These are phyloP conservation scores for Oryza glaberrima DNA, from an alignment of 176 grass and related monocot species.

Conservation along the genomic window DNA sequence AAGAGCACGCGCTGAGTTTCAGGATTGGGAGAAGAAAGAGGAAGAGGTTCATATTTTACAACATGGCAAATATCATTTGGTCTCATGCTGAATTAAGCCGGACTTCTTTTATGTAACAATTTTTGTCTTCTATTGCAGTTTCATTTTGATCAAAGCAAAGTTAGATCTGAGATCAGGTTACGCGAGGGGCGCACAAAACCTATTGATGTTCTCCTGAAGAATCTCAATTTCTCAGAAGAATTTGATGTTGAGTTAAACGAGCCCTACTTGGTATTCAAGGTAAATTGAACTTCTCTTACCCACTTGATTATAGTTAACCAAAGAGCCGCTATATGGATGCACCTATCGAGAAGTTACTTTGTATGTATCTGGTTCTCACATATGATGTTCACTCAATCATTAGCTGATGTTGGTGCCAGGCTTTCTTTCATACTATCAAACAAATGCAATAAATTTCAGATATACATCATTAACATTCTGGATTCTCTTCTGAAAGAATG, in stretches of 20 bases:
- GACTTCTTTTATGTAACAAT: conserved; percentile 30
- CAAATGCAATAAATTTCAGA: conserved; percentile 6
- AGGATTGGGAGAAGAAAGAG: conserved; percentile 99
- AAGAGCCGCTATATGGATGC: neutral
- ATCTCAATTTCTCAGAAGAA: conserved; percentile 75
- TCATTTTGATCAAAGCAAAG: conserved; percentile 99
- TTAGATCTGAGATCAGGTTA: conserved; percentile 92
- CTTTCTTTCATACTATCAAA: neutral
- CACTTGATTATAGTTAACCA: conserved; percentile 8
- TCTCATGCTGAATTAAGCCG: conserved; percentile 23
- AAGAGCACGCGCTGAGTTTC: conserved; percentile 90
- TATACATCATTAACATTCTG: neutral
- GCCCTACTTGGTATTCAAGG: conserved; percentile 97
- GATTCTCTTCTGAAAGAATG: neutral
- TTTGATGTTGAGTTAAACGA: conserved; percentile 95
- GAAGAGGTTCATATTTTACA: conserved; percentile 76
- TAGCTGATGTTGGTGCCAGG: neutral
- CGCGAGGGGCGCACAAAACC: conserved; percentile 92
- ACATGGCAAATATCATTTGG: conserved; percentile 3
- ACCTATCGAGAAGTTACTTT: neutral
- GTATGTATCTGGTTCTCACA: conserved; percentile 9
- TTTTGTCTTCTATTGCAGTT: conserved; percentile 60
- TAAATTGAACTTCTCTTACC: conserved; percentile 29
- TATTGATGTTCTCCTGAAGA: conserved; percentile 96
- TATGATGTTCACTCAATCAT: neutral